These are phyloP conservation scores for Dentipellis sp. DNA, from an alignment of 768 basidiomycete genomes.

Conservation along the genomic window DNA sequence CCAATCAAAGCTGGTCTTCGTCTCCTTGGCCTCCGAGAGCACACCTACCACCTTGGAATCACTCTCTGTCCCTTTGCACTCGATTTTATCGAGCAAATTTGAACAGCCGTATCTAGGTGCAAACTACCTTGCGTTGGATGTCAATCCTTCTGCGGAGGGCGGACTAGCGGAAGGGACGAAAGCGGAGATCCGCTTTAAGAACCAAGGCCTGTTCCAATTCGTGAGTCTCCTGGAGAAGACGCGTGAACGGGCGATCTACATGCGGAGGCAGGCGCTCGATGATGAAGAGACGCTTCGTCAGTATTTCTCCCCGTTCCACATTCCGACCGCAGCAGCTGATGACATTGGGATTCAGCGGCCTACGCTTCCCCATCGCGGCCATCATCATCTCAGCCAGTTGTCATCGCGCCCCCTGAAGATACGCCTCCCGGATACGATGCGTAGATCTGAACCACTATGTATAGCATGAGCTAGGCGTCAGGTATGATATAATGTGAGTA, in stretches of 20 bases:
- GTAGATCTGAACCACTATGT: not conserved
- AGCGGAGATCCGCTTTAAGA: constrained; percentile 59
- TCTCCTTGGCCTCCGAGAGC: constrained; percentile 40
- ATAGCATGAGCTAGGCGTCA: not conserved
- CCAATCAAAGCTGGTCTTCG: constrained; percentile 28
- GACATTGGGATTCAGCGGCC: not conserved
- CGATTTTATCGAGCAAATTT: constrained; percentile 61
- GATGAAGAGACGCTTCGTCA: constrained; percentile 56
- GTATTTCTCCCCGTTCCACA: constrained; percentile 18
- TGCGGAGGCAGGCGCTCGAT: constrained; percentile 52
- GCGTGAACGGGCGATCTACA: constrained; percentile 65
- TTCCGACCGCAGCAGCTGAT: not conserved
- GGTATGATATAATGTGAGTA: no score
- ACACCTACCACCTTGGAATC: constrained; percentile 27
- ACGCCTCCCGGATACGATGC: not conserved
- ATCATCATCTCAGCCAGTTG: not conserved
- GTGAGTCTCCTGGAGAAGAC: constrained; percentile 67
- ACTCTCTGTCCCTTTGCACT: constrained; percentile 46
- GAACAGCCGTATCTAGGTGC: constrained; percentile 67
- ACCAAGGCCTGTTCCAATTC: constrained; percentile 66
- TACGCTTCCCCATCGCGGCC: not conserved
- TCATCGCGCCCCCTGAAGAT: not conserved
- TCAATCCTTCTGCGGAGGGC: constrained; percentile 61
- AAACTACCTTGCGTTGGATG: constrained; percentile 58
- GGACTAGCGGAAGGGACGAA: constrained; percentile 55